Evolutionary conservation across 2,329 filamentous ascomycete genomes (phyloP).

Genomic region (Aspergillus spinulosporus): DNA sequence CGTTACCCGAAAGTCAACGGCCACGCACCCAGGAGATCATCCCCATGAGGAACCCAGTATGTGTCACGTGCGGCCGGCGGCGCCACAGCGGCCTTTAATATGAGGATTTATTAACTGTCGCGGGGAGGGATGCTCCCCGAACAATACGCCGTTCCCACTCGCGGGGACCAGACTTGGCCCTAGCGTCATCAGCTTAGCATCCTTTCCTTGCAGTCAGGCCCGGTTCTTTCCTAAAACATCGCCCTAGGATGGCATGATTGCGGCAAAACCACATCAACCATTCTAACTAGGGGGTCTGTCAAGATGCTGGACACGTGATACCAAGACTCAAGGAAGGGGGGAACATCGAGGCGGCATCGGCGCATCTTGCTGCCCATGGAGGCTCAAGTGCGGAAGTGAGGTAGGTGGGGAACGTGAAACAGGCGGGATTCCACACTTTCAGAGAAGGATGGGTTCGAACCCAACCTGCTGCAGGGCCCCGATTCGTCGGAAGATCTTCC

Average conservation of each 20-base stretch:
- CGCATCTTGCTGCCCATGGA: not conserved
- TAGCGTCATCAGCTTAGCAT: not conserved
- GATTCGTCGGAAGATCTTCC: not conserved
- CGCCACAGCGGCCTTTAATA: not conserved
- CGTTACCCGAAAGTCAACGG: constrained; percentile 2
- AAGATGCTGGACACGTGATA: not conserved
- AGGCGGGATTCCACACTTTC: not conserved
- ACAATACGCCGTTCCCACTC: not conserved
- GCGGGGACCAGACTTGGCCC: constrained; percentile 5
- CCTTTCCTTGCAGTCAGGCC: not conserved
- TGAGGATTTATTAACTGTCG: too few relatives aligned
- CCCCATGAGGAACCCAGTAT: not conserved
- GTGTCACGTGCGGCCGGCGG: not conserved
- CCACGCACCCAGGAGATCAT: not conserved
- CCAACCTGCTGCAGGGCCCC: too few relatives aligned
- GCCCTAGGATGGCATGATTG: not conserved
- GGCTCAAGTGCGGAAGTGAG: not conserved
- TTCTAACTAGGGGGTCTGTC: not conserved
- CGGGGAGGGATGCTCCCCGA: constrained; percentile 1
- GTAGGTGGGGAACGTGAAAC: not conserved
- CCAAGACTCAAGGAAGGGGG: not conserved
- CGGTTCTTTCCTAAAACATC: not conserved
- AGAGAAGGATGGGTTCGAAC: not conserved
- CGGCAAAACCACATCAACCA: not conserved
- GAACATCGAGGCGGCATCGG: not conserved